Base-by-base conservation (phyloP, 176 grass and related monocot genomes). In the Rhipidocladum racemiflorum region DNA sequence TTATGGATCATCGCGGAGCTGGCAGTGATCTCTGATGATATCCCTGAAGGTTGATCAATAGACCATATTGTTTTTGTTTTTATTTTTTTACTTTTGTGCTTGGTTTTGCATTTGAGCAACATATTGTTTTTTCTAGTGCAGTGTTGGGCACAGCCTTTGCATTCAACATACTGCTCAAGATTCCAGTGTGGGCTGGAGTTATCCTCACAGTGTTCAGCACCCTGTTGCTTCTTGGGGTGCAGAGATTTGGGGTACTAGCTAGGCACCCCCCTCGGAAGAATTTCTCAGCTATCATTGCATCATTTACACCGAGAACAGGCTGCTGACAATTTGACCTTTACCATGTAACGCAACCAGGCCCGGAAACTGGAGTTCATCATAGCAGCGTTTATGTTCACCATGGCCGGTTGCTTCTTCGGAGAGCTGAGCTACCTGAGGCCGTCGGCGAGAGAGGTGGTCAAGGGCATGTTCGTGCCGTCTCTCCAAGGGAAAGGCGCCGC, bases 371-470 rank as follows among this genome's bases (percentile, higher is more conserved):
- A 97, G 80, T 60, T 87, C 25, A 61, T 90, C 28, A 87, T 94
- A 68, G 85, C 87, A 2, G 64, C 83, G 0, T 78, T 85, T 62
- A 91, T 97, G 74, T 89, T 97, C 17, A 87, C 91, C 36, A 92
- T 97, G 94, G 94, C 87, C 9, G 89, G 83, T 1, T 97, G 94
- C 82, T 94, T 91, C 80, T 97, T 97, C 9, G 89, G 89, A 12
- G 94, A 97, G 49, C 54, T 97, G 68, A 88, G 87, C 85, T 94
- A 94, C 32, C 68, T 97, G 73, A 94, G 89, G 34, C 94, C 94
- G 4, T 91, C 91, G 0, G 85, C 91, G 12, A 20, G 9, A 2
- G 87, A 94, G 53, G 89, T 97, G 14, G 14, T 86, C 14, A 87
- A 90, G 66, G 94, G 94, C 61, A 85, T 97, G 70, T 91, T 97